Evolutionary conservation across 1,284 basidiomycete species (phyloP).

Genomic region (Tausonia pullulans): DNA sequence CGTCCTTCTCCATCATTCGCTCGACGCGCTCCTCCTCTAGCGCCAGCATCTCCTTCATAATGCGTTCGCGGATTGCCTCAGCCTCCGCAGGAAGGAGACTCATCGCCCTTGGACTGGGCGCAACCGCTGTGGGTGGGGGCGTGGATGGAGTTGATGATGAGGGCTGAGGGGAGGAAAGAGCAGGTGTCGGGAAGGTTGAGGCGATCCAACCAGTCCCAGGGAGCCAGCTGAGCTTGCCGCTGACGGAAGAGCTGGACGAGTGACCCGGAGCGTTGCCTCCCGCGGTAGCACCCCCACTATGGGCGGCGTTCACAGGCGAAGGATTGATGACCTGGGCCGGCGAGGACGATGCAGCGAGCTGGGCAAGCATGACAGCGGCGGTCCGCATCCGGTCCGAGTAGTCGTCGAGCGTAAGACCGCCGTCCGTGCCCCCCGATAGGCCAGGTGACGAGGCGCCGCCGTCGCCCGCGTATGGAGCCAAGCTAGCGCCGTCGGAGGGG

Average conservation of each 20-base stretch:
- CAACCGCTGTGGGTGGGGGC: slow-evolving; percentile 4
- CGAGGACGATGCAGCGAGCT: slow-evolving; percentile 57
- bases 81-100: slow-evolving; percentile 63
- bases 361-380: slow-evolving; percentile 95
- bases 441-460: neutral
- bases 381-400: slow-evolving; percentile 98
- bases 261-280: slow-evolving; percentile 21
- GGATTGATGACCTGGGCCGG: slow-evolving; percentile 28
- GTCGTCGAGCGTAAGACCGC: slow-evolving; percentile 58
- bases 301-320: slow-evolving; percentile 5
- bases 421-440: no score
- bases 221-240: slow-evolving; percentile 43
- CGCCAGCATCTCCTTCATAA: slow-evolving; percentile 98
- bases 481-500: neutral
- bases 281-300: neutral
- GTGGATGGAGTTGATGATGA: no score
- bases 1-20: slow-evolving; percentile 70
- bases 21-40: slow-evolving; percentile 94
- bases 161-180: neutral
- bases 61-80: slow-evolving; percentile 79
- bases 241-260: slow-evolving; percentile 6
- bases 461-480: neutral
- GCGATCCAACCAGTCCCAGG: slow-evolving; percentile 49
- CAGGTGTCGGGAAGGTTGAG: slow-evolving; percentile 4
- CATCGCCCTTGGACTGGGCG: neutral